Conservation (phyloP, 2,329 filamentous ascomycete species). For the Xylariaceae sp. region DNA sequence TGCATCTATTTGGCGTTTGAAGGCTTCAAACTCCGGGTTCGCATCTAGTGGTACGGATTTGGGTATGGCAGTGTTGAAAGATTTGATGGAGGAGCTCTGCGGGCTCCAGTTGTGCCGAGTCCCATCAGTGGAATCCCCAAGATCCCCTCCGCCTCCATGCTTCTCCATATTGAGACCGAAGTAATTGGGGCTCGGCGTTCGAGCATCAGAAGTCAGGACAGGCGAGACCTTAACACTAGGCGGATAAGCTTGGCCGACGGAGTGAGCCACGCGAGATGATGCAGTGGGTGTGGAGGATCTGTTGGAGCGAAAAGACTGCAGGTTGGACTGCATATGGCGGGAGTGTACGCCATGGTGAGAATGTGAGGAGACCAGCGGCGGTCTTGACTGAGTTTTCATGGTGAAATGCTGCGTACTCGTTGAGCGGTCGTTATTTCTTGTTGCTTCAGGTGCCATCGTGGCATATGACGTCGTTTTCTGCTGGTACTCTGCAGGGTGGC, state of each 20-base stretch:
- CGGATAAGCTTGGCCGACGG: constrained; percentile 52
- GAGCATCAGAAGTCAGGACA: constrained; percentile 30
- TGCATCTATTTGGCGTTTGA: constrained; percentile 67
- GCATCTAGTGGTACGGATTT: constrained; percentile 67
- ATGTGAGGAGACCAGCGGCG: constrained; percentile 27
- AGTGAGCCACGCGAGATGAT: constrained; percentile 49
- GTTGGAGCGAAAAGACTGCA: constrained; percentile 37
- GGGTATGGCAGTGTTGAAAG: constrained; percentile 64
- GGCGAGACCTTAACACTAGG: constrained; percentile 43
- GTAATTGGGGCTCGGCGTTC: constrained; percentile 74
- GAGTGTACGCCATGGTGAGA: constrained; percentile 24
- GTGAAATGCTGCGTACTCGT: constrained; percentile 29
- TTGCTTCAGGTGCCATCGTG: constrained; percentile 26
- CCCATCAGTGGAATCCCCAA: constrained; percentile 59
- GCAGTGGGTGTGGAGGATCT: constrained; percentile 49
- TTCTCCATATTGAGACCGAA: constrained; percentile 72
- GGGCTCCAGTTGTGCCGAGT: constrained; percentile 72
- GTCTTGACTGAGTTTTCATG: constrained; percentile 32
- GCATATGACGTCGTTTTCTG: constrained; percentile 25
- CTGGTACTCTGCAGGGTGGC: constrained; percentile 1
- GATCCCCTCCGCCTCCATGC: constrained; percentile 52
- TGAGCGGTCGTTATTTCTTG: constrained; percentile 26
- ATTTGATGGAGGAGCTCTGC: constrained; percentile 65
- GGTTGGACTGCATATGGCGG: constrained; percentile 37
- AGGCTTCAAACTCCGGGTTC: constrained; percentile 79